phyloP scores from a whole-genome alignment of 2,329 filamentous ascomycete genomes.

The Paecilomyces sp. region DNA sequence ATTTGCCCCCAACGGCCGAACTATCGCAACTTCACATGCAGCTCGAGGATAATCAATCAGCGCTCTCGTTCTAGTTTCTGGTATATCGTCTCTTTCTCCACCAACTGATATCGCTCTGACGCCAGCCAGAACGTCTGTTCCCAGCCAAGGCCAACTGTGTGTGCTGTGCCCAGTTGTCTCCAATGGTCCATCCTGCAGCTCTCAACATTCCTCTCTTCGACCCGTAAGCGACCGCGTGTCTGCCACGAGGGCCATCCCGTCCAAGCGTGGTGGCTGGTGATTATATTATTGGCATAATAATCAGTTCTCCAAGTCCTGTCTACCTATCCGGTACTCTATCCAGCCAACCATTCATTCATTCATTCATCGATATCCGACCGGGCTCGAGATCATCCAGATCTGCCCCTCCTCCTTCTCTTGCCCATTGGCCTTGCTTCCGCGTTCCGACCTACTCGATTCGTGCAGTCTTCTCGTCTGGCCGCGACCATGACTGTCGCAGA shows the following conservation, averaged over 20 bases:
- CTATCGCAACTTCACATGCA: not conserved
- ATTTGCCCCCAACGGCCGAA: constrained; percentile 1
- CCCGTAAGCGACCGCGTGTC: constrained; percentile 9
- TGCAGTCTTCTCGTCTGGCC: not conserved
- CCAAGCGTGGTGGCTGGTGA: not conserved
- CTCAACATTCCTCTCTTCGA: constrained; percentile 3
- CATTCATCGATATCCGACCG: not conserved
- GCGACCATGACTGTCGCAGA: constrained; percentile 47
- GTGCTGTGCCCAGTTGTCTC: not conserved
- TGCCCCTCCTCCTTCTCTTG: constrained; percentile 1
- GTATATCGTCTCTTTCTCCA: not conserved
- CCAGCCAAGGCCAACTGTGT: not conserved
- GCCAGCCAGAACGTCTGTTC: not conserved
- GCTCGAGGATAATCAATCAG: not conserved
- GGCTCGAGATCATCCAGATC: not conserved
- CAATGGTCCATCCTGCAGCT: constrained; percentile 2
- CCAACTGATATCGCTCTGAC: not conserved
- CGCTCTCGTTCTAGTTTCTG: too few species aligned
- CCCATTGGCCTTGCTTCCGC: constrained; percentile 4
- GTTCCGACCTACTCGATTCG: not conserved
- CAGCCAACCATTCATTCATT: not conserved
- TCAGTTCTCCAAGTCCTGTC: too few species aligned
- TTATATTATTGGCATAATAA: too few species aligned
- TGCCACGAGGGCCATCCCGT: constrained; percentile 6
- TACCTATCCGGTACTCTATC: too few species aligned